These are phyloP conservation scores for Penicillium sp. DNA, from an alignment of 2,329 filamentous ascomycete species.

Conservation along the genomic window DNA sequence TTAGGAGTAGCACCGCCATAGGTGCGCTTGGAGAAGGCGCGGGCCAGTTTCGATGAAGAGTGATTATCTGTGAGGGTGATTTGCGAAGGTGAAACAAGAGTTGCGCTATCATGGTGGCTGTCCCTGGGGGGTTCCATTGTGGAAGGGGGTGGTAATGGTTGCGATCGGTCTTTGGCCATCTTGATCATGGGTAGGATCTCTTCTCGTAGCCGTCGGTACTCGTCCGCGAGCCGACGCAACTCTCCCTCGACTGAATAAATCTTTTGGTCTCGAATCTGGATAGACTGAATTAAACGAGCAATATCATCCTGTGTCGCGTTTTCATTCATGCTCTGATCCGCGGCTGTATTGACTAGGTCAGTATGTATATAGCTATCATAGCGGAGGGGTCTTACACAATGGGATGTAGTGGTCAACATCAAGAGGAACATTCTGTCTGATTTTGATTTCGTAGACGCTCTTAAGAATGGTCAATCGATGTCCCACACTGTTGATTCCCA, in stretches of 20 bases:
- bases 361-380: not conserved
- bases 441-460: constrained; percentile 93
- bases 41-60: constrained; percentile 58
- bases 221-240: constrained; percentile 77
- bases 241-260: constrained; percentile 82
- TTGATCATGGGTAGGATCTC: constrained; percentile 89
- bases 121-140: constrained; percentile 21
- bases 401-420: constrained; percentile 94
- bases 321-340: constrained; percentile 84
- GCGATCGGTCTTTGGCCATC: constrained; percentile 85
- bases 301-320: constrained; percentile 92
- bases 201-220: constrained; percentile 84
- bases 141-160: constrained; percentile 71
- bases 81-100: constrained; percentile 38
- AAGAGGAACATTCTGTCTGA: constrained; percentile 85
- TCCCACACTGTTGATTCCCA: constrained; percentile 89
- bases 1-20: constrained; percentile 70
- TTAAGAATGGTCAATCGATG: constrained; percentile 94
- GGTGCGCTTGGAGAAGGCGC: constrained; percentile 75
- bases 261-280: constrained; percentile 85
- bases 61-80: constrained; percentile 40
- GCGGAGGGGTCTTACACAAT: constrained; percentile 64
- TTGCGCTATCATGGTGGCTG: constrained; percentile 34
- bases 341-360: constrained; percentile 58
- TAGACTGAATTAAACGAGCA: constrained; percentile 82